Evolutionary conservation across 148 eudicot species (phyloP), one percentile per base, ranked within the genome.

Genomic region (Vaccinium darrowii): DNA sequence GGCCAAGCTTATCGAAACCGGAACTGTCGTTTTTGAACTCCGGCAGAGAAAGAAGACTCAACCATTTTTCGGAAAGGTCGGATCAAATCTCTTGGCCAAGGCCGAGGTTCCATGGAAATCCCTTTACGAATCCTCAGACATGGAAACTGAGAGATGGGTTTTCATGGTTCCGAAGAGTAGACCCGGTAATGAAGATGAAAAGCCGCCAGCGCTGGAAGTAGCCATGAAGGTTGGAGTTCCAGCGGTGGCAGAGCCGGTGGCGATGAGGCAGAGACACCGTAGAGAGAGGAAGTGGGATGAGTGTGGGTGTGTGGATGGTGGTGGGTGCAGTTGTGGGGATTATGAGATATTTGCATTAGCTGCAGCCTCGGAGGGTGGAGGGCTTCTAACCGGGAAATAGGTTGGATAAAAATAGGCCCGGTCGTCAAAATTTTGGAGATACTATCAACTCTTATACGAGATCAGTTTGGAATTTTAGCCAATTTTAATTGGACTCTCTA

Each of bases 71-170:
- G 91, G 92, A 27, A 84, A 80, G 25, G 63, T 51, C 0, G 83
- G 85, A 10, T 91, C 92, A 6, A 85, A 83, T 2, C 81, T 91
- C 30, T 5, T 92, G 60, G 95, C 88, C 4, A 91, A 86, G 52
- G 94, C 87, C 14, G 93, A 91, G 87, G 39, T 91, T 57, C 83
- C 91, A 15, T 92, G 94, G 97, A 87, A 83, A 86, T 87, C 23
- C 36, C 89, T 89, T 19, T 87, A 85, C 6, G 89, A 89, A 10
- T 86, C 93, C 4, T 73, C 83, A 8, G 85, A 86, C 51, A 88
- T 90, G 91, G 91, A 88, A 73, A 57, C 85, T 18, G 87, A 89
- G 82, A 87, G 27, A n/a, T 92, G 97, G 95, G 91, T 86, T 39
- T n/a, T 65, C 25, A 76, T 43, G 19, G 33, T 19, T 11, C 9